phyloP scores from a whole-genome alignment of 192 early-diverging fungal species.

The Coemansia sp. region DNA sequence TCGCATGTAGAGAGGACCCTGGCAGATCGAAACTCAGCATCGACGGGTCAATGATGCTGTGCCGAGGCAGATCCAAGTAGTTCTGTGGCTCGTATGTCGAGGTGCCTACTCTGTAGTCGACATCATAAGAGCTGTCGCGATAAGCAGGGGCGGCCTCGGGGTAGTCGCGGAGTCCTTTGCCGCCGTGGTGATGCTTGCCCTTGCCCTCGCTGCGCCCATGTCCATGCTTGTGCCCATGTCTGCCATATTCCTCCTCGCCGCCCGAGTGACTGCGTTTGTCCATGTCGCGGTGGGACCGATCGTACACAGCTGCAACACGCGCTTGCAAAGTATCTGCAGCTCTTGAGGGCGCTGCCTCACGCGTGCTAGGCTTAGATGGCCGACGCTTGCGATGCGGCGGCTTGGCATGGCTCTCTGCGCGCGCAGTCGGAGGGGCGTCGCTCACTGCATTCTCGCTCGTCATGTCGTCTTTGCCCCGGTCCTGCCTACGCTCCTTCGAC shows the following conservation, averaged over 20 bases:
- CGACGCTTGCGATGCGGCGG: background rate
- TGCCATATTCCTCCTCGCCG: slow-evolving; percentile 1
- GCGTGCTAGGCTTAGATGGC: slow-evolving; percentile 4
- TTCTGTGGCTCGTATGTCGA: slow-evolving; percentile 25
- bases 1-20: slow-evolving; percentile 7
- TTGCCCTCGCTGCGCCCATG: slow-evolving; percentile 6
- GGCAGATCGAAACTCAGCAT: slow-evolving; percentile 49
- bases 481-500: slow-evolving; percentile 21
- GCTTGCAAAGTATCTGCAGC: background rate
- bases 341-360: slow-evolving; percentile 8
- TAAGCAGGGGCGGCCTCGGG: slow-evolving; percentile 13
- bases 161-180: slow-evolving; percentile 15
- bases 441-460: background rate
- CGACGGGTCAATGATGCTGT: slow-evolving; percentile 54
- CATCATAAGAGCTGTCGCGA: slow-evolving; percentile 14
- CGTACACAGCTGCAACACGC: slow-evolving; percentile 6
- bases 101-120: slow-evolving; percentile 17
- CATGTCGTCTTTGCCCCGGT: background rate
- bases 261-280: slow-evolving; percentile 4
- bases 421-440: background rate
- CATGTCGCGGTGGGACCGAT: slow-evolving; percentile 8
- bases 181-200: background rate
- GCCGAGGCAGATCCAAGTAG: slow-evolving; percentile 45
- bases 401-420: background rate
- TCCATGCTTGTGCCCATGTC: background rate